These are phyloP conservation scores for Aspergillus conjunctus DNA, from an alignment of 495 filamentous ascomycete genomes.

Conservation along the genomic window DNA sequence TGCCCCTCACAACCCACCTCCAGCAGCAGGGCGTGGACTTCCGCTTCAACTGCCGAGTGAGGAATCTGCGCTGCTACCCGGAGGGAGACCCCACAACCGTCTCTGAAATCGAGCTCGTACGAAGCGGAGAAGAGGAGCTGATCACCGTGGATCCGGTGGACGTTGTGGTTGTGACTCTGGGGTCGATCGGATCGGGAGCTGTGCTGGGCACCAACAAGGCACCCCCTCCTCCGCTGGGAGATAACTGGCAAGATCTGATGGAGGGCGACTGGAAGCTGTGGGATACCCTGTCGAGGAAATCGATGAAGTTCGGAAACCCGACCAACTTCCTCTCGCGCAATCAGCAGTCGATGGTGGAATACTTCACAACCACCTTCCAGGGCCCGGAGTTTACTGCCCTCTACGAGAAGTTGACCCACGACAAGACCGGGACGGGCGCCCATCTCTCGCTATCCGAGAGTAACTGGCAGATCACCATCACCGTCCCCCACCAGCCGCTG, in stretches of 20 bases:
- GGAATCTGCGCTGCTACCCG: slow-evolving; percentile 18
- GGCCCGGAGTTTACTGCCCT: slow-evolving; percentile 31
- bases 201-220: slow-evolving; percentile 25
- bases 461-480: slow-evolving; percentile 41
- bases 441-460: slow-evolving; percentile 39
- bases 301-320: slow-evolving; percentile 38
- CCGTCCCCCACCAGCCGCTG: slow-evolving; percentile 42
- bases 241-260: slow-evolving; percentile 15
- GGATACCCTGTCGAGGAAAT: slow-evolving; percentile 22
- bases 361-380: slow-evolving; percentile 45
- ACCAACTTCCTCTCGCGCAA: slow-evolving; percentile 34
- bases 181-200: slow-evolving; percentile 27
- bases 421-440: slow-evolving; percentile 36
- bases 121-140: slow-evolving; percentile 6
- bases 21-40: slow-evolving; percentile 44
- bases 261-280: slow-evolving; percentile 33
- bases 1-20: slow-evolving; percentile 39
- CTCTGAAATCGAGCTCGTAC: slow-evolving; percentile 20
- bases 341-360: slow-evolving; percentile 34
- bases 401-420: slow-evolving; percentile 31
- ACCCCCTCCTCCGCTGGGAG: background rate
- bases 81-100: slow-evolving; percentile 19
- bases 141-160: slow-evolving; percentile 25
- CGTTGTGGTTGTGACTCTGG: slow-evolving; percentile 30
- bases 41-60: slow-evolving; percentile 30